Percentiles rank a stretch among this genome's conserved stretches.
These are phyloP conservation scores for Dothistroma pini DNA, from an alignment of 2,329 filamentous ascomycete species.

Conservation along the genomic window DNA sequence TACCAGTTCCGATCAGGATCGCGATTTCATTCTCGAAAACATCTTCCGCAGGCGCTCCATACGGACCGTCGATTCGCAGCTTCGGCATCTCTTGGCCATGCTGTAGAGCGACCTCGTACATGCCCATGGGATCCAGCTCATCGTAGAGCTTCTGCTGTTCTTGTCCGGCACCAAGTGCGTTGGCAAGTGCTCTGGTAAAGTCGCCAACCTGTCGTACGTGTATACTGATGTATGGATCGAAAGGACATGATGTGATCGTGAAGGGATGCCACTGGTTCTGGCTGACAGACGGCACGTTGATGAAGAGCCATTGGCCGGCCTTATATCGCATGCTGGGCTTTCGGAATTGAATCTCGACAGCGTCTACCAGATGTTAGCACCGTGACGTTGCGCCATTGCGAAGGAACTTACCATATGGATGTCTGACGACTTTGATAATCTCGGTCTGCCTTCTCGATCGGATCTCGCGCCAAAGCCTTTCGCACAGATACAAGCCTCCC, in stretches of 20 bases:
- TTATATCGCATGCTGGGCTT: slow-evolving; percentile 99
- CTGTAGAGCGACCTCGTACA: slow-evolving; percentile 95
- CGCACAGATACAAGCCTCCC: slow-evolving; percentile 78
- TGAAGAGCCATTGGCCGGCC: slow-evolving; percentile 95
- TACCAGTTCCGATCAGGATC: slow-evolving; percentile 79
- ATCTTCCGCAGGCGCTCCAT: slow-evolving; percentile 94
- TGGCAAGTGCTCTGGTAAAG: slow-evolving; percentile 89
- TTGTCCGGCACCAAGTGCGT: slow-evolving; percentile 85
- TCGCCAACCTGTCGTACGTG: slow-evolving; percentile 96
- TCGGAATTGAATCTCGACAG: slow-evolving; percentile 93
- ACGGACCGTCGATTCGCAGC: slow-evolving; percentile 89
- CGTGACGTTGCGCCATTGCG: not conserved
- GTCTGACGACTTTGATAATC: slow-evolving; percentile 90
- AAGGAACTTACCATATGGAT: slow-evolving; percentile 74
- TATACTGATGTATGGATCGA: slow-evolving; percentile 89
- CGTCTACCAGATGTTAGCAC: slow-evolving; percentile 54
- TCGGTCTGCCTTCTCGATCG: slow-evolving; percentile 77
- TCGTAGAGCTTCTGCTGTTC: slow-evolving; percentile 89
- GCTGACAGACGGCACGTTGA: slow-evolving; percentile 87
- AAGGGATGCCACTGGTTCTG: slow-evolving; percentile 96
- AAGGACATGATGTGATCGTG: slow-evolving; percentile 97
- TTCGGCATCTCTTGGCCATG: slow-evolving; percentile 90
- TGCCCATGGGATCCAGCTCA: slow-evolving; percentile 83
- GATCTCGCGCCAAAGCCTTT: slow-evolving; percentile 88
- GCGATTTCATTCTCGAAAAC: slow-evolving; percentile 93